These are phyloP conservation scores for Pythium aphanidermatum DNA, from an alignment of 352 stramenopile genomes.

Conservation along the genomic window DNA sequence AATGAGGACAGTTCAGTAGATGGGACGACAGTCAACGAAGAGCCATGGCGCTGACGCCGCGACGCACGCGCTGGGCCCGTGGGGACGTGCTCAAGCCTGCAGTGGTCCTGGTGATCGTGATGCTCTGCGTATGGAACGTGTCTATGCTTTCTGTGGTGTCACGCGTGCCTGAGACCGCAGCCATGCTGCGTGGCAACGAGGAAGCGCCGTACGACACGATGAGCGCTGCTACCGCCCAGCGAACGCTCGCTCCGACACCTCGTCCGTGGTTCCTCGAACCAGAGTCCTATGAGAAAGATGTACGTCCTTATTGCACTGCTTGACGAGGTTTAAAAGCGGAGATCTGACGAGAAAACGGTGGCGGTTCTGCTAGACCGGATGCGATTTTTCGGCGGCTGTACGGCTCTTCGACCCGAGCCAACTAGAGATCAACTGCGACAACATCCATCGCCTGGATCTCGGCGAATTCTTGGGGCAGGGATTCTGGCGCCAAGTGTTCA, in stretches of 20 bases:
- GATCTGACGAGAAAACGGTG: not conserved
- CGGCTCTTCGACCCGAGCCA: slow-evolving; percentile 45
- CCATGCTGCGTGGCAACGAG: slow-evolving; percentile 9
- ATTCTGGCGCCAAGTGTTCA: slow-evolving; percentile 70
- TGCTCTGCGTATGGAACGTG: slow-evolving; percentile 55
- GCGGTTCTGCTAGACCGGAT: slow-evolving; percentile 32
- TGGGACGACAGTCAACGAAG: too few species aligned
- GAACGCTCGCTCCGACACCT: too few species aligned
- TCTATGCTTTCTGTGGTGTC: slow-evolving; percentile 30
- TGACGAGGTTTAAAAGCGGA: not conserved
- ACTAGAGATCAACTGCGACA: slow-evolving; percentile 62
- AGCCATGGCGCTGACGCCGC: slow-evolving; percentile 13
- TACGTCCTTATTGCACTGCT: too few species aligned
- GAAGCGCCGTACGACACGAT: too few species aligned
- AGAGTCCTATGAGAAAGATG: slow-evolving; percentile 34
- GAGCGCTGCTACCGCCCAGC: too few species aligned
- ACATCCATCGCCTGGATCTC: slow-evolving; percentile 44
- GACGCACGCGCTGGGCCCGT: slow-evolving; percentile 17
- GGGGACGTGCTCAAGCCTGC: slow-evolving; percentile 25
- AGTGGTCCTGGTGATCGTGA: slow-evolving; percentile 20
- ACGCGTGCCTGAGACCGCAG: slow-evolving; percentile 1
- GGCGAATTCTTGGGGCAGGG: slow-evolving; percentile 57
- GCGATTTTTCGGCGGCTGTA: slow-evolving; percentile 59
- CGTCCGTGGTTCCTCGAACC: slow-evolving; percentile 50
- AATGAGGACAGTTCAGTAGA: too few species aligned